These are phyloP conservation scores for Vaccinium macrocarpon DNA, from an alignment of 148 eudicot species.

Conservation along the genomic window DNA sequence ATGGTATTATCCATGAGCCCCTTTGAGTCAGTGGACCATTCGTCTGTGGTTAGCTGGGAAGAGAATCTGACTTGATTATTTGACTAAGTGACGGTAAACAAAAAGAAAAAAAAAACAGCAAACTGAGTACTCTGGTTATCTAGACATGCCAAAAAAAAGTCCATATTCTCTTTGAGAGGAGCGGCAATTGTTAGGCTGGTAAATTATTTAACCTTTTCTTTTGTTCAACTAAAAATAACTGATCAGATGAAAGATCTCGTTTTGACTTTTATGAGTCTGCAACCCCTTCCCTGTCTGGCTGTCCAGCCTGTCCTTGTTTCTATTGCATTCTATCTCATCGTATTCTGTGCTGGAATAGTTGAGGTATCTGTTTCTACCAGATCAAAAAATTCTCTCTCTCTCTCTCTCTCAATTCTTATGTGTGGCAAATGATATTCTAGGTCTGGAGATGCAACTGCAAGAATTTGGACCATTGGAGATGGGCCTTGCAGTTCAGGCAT, in stretches of 20 bases:
- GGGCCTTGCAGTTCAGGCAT: conserved; percentile 41
- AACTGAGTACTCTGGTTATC: neutral
- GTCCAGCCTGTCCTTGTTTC: neutral
- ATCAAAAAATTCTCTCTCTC: neutral
- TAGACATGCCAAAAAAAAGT: neutral
- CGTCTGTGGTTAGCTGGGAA: neutral
- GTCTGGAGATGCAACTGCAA: conserved; percentile 75
- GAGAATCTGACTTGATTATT: neutral
- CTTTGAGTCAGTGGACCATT: neutral
- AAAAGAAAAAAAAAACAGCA: neutral
- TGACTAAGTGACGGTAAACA: neutral
- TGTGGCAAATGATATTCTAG: conserved; percentile 22
- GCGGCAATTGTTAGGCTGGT: neutral
- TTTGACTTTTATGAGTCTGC: neutral
- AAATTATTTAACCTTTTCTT: neutral
- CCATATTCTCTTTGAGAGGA: neutral
- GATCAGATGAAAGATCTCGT: neutral
- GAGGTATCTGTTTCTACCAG: neutral
- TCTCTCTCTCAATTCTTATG: neutral
- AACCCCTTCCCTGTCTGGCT: neutral
- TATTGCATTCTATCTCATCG: neutral
- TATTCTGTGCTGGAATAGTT: neutral
- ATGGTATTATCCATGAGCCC: neutral
- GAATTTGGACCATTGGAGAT: conserved; percentile 64
- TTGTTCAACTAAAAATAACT: neutral